Evolutionary conservation across 176 grass and related monocot species (phyloP).

Genomic region (Oryza glaberrima): DNA sequence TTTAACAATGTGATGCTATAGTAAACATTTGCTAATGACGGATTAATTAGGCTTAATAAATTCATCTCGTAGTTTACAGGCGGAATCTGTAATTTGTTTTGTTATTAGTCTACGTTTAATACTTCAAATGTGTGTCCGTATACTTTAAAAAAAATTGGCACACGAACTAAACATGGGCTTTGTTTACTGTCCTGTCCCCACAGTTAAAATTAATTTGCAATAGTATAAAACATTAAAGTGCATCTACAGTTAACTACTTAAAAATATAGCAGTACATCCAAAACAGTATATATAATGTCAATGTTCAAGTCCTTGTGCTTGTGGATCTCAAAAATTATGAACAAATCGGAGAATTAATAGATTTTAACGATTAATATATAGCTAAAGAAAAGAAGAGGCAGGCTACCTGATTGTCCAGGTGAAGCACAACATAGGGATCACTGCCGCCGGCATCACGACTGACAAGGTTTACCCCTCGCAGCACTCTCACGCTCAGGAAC

Average conservation of each 20-base stretch:
- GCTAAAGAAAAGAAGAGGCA: not conserved
- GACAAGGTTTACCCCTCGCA: slow-evolving; percentile 55
- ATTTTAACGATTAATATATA: not conserved
- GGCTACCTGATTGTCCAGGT: slow-evolving; percentile 46
- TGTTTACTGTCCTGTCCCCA: not conserved
- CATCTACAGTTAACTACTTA: not conserved
- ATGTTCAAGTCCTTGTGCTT: not conserved
- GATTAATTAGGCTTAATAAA: no score
- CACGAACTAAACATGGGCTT: no score
- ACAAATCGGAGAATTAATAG: not conserved
- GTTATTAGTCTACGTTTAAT: no score
- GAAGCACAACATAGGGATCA: slow-evolving; percentile 61
- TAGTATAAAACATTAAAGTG: not conserved
- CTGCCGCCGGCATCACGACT: slow-evolving; percentile 46
- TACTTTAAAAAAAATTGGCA: no score
- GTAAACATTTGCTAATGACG: no score
- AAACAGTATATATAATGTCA: not conserved
- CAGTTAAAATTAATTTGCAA: not conserved
- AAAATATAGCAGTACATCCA: not conserved
- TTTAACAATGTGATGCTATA: no score
- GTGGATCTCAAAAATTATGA: not conserved
- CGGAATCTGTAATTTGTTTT: no score
- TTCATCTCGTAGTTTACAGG: no score
- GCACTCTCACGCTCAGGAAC: slow-evolving; percentile 46
- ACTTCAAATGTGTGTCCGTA: no score